phyloP scores from a whole-genome alignment of 495 filamentous ascomycete genomes.

The Penicillium bovifimosum region DNA sequence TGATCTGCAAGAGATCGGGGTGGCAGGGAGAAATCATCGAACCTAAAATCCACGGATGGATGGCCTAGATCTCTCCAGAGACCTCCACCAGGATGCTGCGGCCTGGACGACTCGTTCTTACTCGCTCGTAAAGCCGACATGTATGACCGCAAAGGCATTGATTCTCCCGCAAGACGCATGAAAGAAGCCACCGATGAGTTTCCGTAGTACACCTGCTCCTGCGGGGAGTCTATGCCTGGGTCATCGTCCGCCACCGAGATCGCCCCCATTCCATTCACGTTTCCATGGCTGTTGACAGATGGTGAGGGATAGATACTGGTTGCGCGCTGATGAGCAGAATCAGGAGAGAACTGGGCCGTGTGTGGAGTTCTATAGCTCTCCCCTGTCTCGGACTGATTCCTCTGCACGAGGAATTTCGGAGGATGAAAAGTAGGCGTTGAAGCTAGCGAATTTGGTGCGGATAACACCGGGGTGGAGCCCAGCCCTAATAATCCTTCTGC shows the following conservation, averaged over 20 bases:
- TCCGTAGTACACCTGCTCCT: slow-evolving; percentile 37
- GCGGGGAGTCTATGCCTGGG: slow-evolving; percentile 19
- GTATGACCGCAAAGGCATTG: slow-evolving; percentile 18
- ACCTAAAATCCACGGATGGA: slow-evolving; percentile 15
- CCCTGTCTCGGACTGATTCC: background rate
- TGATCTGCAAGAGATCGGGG: slow-evolving; percentile 42
- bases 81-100: slow-evolving; percentile 10
- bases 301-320: slow-evolving; percentile 12
- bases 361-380: slow-evolving; percentile 3
- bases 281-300: slow-evolving; percentile 20
- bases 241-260: slow-evolving; percentile 25
- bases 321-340: background rate
- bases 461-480: slow-evolving; percentile 3
- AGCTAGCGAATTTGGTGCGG: background rate
- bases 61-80: slow-evolving; percentile 21
- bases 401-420: background rate
- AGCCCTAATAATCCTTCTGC: slow-evolving; percentile 22
- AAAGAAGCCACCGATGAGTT: slow-evolving; percentile 41
- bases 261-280: slow-evolving; percentile 35
- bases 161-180: slow-evolving; percentile 34
- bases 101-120: slow-evolving; percentile 1
- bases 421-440: background rate
- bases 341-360: background rate
- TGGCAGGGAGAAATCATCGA: slow-evolving; percentile 33
- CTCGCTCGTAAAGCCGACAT: slow-evolving; percentile 11